phyloP scores from a whole-genome alignment of 768 basidiomycete species.

The Hygrocybe coccinea region DNA sequence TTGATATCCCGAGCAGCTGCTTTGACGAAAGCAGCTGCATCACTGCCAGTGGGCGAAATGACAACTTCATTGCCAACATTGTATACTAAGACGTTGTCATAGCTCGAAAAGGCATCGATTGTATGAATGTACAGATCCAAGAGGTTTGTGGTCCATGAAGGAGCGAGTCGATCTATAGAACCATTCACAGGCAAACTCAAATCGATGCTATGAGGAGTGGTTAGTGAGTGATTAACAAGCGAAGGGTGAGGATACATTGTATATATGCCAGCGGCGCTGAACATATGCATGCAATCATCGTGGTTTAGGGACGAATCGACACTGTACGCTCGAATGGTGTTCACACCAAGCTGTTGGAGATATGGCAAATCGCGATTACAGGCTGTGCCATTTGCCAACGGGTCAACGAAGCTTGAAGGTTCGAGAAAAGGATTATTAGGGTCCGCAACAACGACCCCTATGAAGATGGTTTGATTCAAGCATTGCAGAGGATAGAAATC shows the following conservation, averaged over 20 bases:
- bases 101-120: constrained; percentile 74
- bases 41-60: constrained; percentile 43
- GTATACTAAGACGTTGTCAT: constrained; percentile 84
- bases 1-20: constrained; percentile 87
- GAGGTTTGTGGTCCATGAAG: constrained; percentile 80
- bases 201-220: constrained; percentile 60
- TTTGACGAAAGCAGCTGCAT: constrained; percentile 75
- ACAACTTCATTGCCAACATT: constrained; percentile 89
- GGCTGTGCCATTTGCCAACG: constrained; percentile 58
- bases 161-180: constrained; percentile 67
- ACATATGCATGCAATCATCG: constrained; percentile 75
- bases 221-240: constrained; percentile 1
- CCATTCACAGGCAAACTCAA: constrained; percentile 81
- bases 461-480: constrained; percentile 4
- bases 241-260: constrained; percentile 52
- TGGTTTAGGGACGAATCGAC: constrained; percentile 82
- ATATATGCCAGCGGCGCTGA: constrained; percentile 81
- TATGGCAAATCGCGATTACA: constrained; percentile 79
- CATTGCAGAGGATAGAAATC: not conserved
- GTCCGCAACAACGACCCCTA: constrained; percentile 41
- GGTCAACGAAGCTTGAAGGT: constrained; percentile 75
- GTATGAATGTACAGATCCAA: constrained; percentile 72
- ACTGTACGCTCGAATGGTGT: constrained; percentile 80
- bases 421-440: constrained; percentile 60
- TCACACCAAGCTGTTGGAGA: constrained; percentile 71